Percentiles rank a stretch among this genome's conserved stretches.
Evolutionary conservation across 2,329 filamentous ascomycete genomes (phyloP).

Genomic region (Bipolaris sorokiniana): DNA sequence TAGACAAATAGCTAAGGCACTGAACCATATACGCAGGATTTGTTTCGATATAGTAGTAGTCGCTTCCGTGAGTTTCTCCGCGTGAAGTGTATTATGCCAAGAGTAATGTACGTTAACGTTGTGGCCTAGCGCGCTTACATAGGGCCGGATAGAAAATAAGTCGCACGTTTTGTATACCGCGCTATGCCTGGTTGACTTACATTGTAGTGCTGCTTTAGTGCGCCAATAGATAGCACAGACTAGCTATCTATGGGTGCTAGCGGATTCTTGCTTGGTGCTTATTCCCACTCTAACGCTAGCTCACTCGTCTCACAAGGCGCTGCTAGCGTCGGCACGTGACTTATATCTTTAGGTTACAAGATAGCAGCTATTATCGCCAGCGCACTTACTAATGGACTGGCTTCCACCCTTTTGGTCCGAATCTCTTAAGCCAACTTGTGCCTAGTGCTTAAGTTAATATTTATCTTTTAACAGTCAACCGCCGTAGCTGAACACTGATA

Average conservation of each 20-base stretch:
- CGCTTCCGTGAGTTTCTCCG: conserved; percentile 2
- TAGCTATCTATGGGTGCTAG: no score
- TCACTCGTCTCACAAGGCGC: no score
- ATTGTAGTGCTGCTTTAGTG: not conserved
- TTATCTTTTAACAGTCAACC: no score
- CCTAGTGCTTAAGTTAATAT: no score
- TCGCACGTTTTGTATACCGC: not conserved
- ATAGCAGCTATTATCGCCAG: no score
- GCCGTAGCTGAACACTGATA: no score
- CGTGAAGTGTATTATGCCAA: not conserved
- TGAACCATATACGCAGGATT: not conserved
- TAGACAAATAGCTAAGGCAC: not conserved
- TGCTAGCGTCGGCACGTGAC: no score
- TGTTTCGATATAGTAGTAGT: not conserved
- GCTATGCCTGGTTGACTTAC: not conserved
- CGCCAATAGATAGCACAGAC: not conserved
- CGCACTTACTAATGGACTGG: no score
- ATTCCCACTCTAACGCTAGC: not conserved
- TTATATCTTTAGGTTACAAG: no score
- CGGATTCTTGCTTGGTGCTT: not conserved
- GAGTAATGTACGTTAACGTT: not conserved
- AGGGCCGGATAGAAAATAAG: not conserved
- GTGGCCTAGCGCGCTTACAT: not conserved
- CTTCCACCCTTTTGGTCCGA: no score
- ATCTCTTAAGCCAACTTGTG: no score